phyloP scores from a whole-genome alignment of 352 stramenopile species.

The Globisporangium sylvaticum region DNA sequence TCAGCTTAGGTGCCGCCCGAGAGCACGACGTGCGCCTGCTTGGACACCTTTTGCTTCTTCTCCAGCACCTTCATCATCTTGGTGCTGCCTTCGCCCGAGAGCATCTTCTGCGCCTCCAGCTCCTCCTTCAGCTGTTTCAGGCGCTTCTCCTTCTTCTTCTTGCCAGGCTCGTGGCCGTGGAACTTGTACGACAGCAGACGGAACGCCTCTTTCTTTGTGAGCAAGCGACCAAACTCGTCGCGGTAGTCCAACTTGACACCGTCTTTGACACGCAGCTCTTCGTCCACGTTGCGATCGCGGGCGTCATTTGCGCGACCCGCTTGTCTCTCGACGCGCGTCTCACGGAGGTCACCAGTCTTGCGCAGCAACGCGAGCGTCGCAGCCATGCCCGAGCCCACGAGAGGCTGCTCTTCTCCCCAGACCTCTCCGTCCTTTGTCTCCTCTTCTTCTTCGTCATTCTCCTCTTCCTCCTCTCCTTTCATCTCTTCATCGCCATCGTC shows the following conservation, averaged over 20 bases:
- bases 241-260: conserved; percentile 95
- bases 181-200: conserved; percentile 98
- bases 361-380: conserved; percentile 91
- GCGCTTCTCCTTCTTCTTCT: conserved; percentile 97
- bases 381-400: conserved; percentile 85
- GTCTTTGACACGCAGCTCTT: conserved; percentile 83
- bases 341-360: conserved; percentile 90
- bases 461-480: conserved; percentile 29
- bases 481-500: conserved; percentile 31
- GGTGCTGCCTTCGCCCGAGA: conserved; percentile 69
- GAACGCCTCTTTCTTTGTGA: conserved; percentile 98
- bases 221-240: conserved; percentile 93
- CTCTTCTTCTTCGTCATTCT: conserved; percentile 38
- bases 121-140: conserved; percentile 86
- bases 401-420: conserved; percentile 83
- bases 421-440: conserved; percentile 46
- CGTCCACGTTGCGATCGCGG: conserved; percentile 89
- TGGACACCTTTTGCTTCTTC: conserved; percentile 77
- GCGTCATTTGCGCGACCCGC: conserved; percentile 93
- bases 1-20: conserved; percentile 44
- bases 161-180: conserved; percentile 95
- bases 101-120: conserved; percentile 63
- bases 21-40: conserved; percentile 83
- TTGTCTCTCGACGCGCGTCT: conserved; percentile 87
- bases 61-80: conserved; percentile 86